These are phyloP conservation scores for Phytophthora colocasiae DNA, from an alignment of 352 stramenopile species.

Conservation along the genomic window DNA sequence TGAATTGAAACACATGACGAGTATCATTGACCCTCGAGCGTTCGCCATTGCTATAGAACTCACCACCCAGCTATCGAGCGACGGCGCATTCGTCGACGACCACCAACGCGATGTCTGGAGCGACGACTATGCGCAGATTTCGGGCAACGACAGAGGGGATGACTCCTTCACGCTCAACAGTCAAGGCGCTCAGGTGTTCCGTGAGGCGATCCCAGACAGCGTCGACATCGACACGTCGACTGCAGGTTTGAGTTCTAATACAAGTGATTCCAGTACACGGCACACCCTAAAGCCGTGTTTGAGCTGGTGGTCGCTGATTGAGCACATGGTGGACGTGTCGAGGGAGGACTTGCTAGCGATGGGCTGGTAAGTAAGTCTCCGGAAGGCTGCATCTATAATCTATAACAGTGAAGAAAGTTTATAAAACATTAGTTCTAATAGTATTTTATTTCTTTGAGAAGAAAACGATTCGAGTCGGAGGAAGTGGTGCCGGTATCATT, in stretches of 20 bases:
- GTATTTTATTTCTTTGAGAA: too few species aligned
- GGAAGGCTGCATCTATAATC: too few species aligned
- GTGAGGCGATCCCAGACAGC: conserved; percentile 4
- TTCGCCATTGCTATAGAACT: conserved; percentile 24
- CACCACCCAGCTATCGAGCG: conserved; percentile 24
- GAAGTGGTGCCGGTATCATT: not conserved
- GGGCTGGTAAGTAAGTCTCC: conserved; percentile 7
- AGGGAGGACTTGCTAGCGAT: conserved; percentile 11
- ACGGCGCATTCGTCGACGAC: conserved; percentile 28
- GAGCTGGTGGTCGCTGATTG: conserved; percentile 23
- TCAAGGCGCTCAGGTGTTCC: conserved; percentile 4
- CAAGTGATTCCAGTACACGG: not conserved
- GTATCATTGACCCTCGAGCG: conserved; percentile 15
- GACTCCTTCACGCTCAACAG: not conserved
- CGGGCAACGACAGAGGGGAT: not conserved
- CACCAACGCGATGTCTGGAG: not conserved
- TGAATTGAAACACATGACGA: conserved; percentile 10
- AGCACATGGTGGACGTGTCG: conserved; percentile 15
- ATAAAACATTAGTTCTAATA: too few species aligned
- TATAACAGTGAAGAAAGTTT: too few species aligned
- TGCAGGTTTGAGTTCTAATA: not conserved
- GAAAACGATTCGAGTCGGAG: too few species aligned
- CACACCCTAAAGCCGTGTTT: not conserved
- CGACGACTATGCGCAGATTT: not conserved
- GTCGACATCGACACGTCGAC: not conserved